A percentile compares a stretch with the other conserved stretches of the same genome.
Evolutionary conservation across 306 rosid genomes (phyloP).

Genomic region (Cucumis sativus): Cucumber_9930_V3 NC_026657.2:8581501-8582000

Average conservation of each 20-base stretch:
- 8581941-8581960: background rate
- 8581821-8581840: background rate
- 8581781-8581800: constrained; percentile 2
- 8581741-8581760: background rate
- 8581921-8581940: background rate
- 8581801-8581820: background rate
- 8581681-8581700: background rate
- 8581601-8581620: background rate
- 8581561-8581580: constrained; percentile 19
- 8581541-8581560: constrained; percentile 14
- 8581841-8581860: background rate
- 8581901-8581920: background rate
- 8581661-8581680: background rate
- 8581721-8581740: background rate
- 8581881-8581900: background rate
- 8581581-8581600: background rate
- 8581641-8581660: background rate
- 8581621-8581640: background rate
- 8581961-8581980: no score
- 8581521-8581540: constrained; percentile 24
- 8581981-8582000: no score
- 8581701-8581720: background rate
- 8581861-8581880: background rate
- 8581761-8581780: background rate
- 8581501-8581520: constrained; percentile 27